Percentiles rank a stretch among this genome's conserved stretches.
phyloP scores from a whole-genome alignment of 352 stramenopile genomes.

The Phytophthora sojae region DNA sequence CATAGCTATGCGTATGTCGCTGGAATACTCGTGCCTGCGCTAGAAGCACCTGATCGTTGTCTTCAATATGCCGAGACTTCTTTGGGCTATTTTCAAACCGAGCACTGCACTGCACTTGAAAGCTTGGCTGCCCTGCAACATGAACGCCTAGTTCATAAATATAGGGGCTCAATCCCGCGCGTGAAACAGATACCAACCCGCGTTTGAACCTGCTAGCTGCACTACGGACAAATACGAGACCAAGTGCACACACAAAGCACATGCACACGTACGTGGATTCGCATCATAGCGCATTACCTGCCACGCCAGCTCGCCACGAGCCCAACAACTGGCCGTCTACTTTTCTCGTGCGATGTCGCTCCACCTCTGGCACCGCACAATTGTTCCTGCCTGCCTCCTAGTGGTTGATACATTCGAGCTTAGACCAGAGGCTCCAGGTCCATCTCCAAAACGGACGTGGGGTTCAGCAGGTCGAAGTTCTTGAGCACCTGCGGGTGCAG shows the following conservation, averaged over 20 bases:
- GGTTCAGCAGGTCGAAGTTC: constrained; percentile 98
- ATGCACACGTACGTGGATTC: constrained; percentile 39
- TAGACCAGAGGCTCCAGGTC: constrained; percentile 98
- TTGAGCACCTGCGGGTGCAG: constrained; percentile 98
- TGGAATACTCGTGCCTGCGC: not conserved
- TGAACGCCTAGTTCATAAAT: not conserved
- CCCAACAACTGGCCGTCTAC: constrained; percentile 32
- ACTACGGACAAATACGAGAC: constrained; percentile 13
- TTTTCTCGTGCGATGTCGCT: constrained; percentile 11
- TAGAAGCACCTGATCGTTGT: not conserved
- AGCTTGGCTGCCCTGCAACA: not conserved
- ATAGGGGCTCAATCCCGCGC: constrained; percentile 1
- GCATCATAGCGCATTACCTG: constrained; percentile 35
- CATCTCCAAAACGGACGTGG: constrained; percentile 97
- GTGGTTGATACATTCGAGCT: constrained; percentile 26
- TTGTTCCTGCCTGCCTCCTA: constrained; percentile 25
- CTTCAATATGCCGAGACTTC: not conserved
- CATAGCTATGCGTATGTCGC: constrained; percentile 8
- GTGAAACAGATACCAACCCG: not conserved
- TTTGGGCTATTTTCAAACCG: constrained; percentile 28
- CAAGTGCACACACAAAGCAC: constrained; percentile 28
- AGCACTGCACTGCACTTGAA: not conserved
- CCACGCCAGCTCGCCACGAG: constrained; percentile 15
- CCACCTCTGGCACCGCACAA: constrained; percentile 6
- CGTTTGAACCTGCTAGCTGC: not conserved